Evolutionary conservation across 108 stramenopile species (phyloP).

Genomic region (Pseudonitzschia pungens): DNA sequence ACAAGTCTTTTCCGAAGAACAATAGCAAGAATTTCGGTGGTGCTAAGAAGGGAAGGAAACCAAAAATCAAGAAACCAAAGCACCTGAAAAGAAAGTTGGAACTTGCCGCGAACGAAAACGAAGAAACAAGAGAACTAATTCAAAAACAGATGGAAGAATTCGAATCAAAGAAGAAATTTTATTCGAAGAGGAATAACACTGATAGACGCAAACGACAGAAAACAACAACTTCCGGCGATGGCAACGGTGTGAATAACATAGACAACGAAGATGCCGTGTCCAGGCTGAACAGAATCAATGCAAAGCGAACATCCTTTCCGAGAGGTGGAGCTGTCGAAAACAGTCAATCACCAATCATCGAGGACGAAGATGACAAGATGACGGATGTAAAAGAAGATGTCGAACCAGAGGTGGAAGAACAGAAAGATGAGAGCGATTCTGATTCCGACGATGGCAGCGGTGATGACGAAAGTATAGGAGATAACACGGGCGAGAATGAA

Average conservation of each 20-base stretch:
- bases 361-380: conserved; percentile 3
- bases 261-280: not conserved
- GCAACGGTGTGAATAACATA: not conserved
- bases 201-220: not conserved
- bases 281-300: conserved; percentile 2
- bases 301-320: not conserved
- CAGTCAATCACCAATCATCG: not conserved
- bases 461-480: not conserved
- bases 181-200: not conserved
- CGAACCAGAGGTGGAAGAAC: not conserved
- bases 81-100: conserved; percentile 82
- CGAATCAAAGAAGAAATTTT: conserved; percentile 40
- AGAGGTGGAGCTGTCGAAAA: not conserved
- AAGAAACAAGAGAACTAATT: conserved; percentile 18
- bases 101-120: conserved; percentile 38
- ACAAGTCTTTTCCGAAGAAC: conserved; percentile 4
- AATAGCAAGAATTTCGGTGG: not conserved
- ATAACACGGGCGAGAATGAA: not conserved
- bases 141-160: conserved; percentile 40
- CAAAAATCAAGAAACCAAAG: conserved; percentile 76
- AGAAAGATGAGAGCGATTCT: not conserved
- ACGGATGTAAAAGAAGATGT: not conserved
- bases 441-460: not conserved
- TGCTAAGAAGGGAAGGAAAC: conserved; percentile 32
- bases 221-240: not conserved